Percentiles rank a stretch among this genome's conserved stretches.
Evolutionary conservation across 2,329 filamentous ascomycete species (phyloP).

Genomic region (Stenocarpella maydis): DNA sequence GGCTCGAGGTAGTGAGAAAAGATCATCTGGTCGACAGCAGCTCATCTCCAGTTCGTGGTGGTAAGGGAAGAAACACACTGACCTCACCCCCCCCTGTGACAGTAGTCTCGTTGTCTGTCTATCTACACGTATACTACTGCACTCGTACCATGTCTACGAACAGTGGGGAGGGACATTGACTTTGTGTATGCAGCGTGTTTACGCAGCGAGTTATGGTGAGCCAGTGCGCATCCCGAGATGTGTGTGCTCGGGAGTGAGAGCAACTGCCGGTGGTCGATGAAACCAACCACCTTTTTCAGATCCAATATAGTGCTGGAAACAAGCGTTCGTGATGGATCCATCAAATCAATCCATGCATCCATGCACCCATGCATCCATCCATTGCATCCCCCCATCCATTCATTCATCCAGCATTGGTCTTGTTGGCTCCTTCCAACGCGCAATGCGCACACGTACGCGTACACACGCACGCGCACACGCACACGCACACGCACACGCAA

Average conservation of each 20-base stretch:
- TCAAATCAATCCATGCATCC: background rate
- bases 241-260: slow-evolving; percentile 8
- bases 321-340: slow-evolving; percentile 2
- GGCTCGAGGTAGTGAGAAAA: slow-evolving; percentile 11
- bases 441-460: background rate
- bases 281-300: background rate
- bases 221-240: too few relatives aligned
- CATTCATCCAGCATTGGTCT: background rate
- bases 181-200: background rate
- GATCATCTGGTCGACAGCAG: slow-evolving; percentile 18
- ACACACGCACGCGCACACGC: background rate
- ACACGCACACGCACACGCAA: background rate
- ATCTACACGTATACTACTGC: too few relatives aligned
- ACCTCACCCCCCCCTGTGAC: slow-evolving; percentile 13
- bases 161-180: background rate
- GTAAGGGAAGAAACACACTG: slow-evolving; percentile 5
- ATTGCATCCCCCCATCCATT: background rate
- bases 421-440: slow-evolving; percentile 14
- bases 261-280: slow-evolving; percentile 12
- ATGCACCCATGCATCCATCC: too few relatives aligned
- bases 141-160: too few relatives aligned
- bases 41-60: slow-evolving; percentile 8
- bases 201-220: too few relatives aligned
- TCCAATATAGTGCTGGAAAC: background rate
- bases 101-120: too few relatives aligned